Evolutionary conservation across 331 rosid species (phyloP).

Genomic region (Cydonia oblonga): DNA sequence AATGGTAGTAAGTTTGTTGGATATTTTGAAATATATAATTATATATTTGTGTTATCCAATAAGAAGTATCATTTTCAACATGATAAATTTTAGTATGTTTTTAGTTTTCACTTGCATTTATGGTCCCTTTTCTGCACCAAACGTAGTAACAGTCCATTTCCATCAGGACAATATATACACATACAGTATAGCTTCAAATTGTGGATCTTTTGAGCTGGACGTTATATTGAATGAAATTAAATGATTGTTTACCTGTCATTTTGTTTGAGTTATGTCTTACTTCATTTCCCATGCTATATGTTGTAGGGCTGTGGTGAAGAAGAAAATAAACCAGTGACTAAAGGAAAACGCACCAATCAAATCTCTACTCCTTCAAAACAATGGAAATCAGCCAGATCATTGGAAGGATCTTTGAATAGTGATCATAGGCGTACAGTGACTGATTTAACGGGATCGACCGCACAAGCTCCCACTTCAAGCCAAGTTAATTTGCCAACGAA

Average conservation of each 20-base stretch:
- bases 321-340: slow-evolving; percentile 34
- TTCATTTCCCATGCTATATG: slow-evolving; percentile 7
- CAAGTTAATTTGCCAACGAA: slow-evolving; percentile 35
- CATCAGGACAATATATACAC: background rate
- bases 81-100: background rate
- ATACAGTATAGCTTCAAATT: background rate
- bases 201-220: background rate
- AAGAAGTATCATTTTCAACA: background rate
- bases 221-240: background rate
- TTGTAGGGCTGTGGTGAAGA: slow-evolving; percentile 40
- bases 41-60: background rate
- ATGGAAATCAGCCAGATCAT: slow-evolving; percentile 31
- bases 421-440: slow-evolving; percentile 24
- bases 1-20: background rate
- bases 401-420: slow-evolving; percentile 32
- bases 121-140: background rate
- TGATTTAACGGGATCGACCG: slow-evolving; percentile 21
- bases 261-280: background rate
- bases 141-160: background rate
- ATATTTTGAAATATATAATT: background rate
- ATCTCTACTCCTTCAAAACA: slow-evolving; percentile 32
- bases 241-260: background rate
- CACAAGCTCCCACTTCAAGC: slow-evolving; percentile 29
- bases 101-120: background rate
- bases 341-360: slow-evolving; percentile 46